phyloP scores from a whole-genome alignment of 768 basidiomycete species.

The Sarcodon sp. region DNA sequence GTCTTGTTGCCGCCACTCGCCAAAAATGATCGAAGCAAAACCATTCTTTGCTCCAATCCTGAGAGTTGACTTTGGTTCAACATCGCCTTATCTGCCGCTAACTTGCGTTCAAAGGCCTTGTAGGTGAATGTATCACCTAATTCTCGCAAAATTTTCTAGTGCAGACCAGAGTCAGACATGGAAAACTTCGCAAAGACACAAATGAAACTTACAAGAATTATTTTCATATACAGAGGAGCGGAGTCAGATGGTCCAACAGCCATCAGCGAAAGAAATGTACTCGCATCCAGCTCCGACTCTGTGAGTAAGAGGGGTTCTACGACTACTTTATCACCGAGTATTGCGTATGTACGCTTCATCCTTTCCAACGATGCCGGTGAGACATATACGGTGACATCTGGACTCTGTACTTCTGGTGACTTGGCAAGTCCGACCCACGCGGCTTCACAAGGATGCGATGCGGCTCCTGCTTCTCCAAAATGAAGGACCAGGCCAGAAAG shows the following conservation, averaged over 20 bases:
- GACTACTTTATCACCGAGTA: conserved; percentile 29
- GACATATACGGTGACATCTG: conserved; percentile 31
- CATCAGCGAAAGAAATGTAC: conserved; percentile 60
- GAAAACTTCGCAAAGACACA: neutral
- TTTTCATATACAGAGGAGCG: conserved; percentile 49
- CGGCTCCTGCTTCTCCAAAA: conserved; percentile 11
- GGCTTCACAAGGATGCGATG: conserved; percentile 30
- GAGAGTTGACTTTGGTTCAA: conserved; percentile 46
- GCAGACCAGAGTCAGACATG: neutral
- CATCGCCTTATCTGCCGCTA: conserved; percentile 31
- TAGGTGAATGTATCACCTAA: conserved; percentile 50
- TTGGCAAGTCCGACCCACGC: conserved; percentile 38
- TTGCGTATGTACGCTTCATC: conserved; percentile 40
- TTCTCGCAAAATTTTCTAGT: conserved; percentile 46
- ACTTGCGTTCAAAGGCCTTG: conserved; percentile 28
- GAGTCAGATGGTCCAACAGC: conserved; percentile 41
- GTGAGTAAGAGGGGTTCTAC: conserved; percentile 40
- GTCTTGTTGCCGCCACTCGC: conserved; percentile 8
- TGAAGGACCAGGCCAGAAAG: conserved; percentile 8
- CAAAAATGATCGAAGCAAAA: conserved; percentile 41
- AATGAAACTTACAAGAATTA: conserved; percentile 30
- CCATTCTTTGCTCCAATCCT: conserved; percentile 51
- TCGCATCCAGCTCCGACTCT: conserved; percentile 46
- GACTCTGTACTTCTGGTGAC: conserved; percentile 11
- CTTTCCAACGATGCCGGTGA: conserved; percentile 46